Evolutionary conservation across 768 basidiomycete genomes (phyloP).

Genomic region (Trametes sanguinea): DNA sequence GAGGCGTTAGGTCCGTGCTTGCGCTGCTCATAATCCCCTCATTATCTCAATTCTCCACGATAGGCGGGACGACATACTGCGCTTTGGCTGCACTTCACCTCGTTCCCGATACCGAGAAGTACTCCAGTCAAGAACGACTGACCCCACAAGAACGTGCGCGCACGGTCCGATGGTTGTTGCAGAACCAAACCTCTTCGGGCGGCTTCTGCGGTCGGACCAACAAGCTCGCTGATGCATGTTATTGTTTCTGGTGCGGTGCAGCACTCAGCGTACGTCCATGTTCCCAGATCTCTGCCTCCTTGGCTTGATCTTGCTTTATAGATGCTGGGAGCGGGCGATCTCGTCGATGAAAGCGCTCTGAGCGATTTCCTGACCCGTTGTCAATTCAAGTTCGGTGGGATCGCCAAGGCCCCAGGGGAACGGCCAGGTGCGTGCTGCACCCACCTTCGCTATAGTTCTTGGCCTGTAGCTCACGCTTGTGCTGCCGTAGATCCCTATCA

Average conservation of each 20-base stretch:
- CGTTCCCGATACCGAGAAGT: constrained; percentile 35
- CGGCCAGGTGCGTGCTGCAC: constrained; percentile 59
- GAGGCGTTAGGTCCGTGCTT: constrained; percentile 77
- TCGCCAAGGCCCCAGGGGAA: constrained; percentile 81
- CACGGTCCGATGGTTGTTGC: constrained; percentile 77
- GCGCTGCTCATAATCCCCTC: neutral
- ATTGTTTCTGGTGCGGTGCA: constrained; percentile 94
- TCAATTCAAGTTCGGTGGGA: constrained; percentile 89
- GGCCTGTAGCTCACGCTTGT: neutral
- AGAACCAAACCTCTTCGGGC: constrained; percentile 70
- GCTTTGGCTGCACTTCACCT: constrained; percentile 76
- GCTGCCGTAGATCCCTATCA: constrained; percentile 81
- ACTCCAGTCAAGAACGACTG: constrained; percentile 18
- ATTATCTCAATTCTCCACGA: neutral
- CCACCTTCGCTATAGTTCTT: neutral
- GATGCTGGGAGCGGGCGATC: constrained; percentile 65
- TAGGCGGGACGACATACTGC: constrained; percentile 94
- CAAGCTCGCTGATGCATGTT: constrained; percentile 90
- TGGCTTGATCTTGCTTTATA: constrained; percentile 32
- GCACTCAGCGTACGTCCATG: constrained; percentile 60
- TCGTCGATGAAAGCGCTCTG: constrained; percentile 61
- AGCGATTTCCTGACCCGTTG: constrained; percentile 67
- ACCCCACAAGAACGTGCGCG: constrained; percentile 45
- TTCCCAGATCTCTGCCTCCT: neutral
- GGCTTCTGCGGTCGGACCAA: constrained; percentile 89